Evolutionary conservation across 805 yeast species (phyloP).

Genomic region (Grigorovia humatica): DNA sequence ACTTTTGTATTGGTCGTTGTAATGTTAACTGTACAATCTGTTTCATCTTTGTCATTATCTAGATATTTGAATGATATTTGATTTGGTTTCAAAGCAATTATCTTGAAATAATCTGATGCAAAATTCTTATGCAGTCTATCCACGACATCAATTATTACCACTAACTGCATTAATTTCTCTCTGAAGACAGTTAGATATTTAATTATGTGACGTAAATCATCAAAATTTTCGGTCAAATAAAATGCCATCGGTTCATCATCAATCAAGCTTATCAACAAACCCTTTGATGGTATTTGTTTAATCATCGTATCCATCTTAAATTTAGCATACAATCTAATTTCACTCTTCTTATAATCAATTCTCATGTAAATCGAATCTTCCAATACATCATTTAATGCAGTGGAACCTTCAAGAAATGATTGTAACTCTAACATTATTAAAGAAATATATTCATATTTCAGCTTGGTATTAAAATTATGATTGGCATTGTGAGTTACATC

Average conservation of each 20-base stretch:
- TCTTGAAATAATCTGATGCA: slow-evolving; percentile 24
- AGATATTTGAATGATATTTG: slow-evolving; percentile 29
- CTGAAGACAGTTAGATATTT: slow-evolving; percentile 21
- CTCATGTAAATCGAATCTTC: slow-evolving; percentile 26
- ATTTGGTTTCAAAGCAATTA: slow-evolving; percentile 24
- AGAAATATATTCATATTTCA: slow-evolving; percentile 12
- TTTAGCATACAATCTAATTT: slow-evolving; percentile 23
- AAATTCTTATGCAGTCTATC: slow-evolving; percentile 27
- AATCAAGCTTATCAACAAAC: slow-evolving; percentile 21
- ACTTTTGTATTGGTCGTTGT: slow-evolving; percentile 21
- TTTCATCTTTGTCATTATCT: slow-evolving; percentile 13
- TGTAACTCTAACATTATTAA: slow-evolving; percentile 22
- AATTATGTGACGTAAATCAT: slow-evolving; percentile 19
- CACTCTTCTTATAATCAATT: slow-evolving; percentile 23
- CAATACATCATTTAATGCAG: slow-evolving; percentile 19
- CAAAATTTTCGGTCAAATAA: slow-evolving; percentile 20
- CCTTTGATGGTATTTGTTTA: slow-evolving; percentile 23
- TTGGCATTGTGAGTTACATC: not conserved
- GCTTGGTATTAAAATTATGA: not conserved
- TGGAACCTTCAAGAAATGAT: slow-evolving; percentile 25
- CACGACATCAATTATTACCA: slow-evolving; percentile 26
- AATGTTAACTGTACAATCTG: slow-evolving; percentile 27
- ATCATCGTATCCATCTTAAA: slow-evolving; percentile 24
- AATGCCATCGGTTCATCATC: slow-evolving; percentile 21
- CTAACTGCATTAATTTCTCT: slow-evolving; percentile 26